Evolutionary conservation across 495 filamentous ascomycete genomes (phyloP).

Genomic region (Hamigera avellanea): DNA sequence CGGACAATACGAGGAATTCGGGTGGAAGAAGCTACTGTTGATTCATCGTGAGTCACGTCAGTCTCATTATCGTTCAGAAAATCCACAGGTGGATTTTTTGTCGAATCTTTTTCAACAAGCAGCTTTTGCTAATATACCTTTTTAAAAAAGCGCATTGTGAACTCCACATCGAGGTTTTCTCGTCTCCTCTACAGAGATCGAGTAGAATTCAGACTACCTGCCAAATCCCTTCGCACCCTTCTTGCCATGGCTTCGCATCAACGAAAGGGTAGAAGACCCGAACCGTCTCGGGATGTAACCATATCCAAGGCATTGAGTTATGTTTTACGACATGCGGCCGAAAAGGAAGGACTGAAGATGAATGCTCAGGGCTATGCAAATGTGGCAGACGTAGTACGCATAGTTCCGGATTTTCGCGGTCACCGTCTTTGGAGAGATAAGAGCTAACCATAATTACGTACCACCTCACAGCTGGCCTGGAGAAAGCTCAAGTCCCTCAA

Average conservation of each 20-base stretch:
- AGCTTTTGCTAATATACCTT: too few species aligned
- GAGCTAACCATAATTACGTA: too few species aligned
- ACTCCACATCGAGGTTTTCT: too few species aligned
- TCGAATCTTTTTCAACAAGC: too few species aligned
- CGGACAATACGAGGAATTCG: too few species aligned
- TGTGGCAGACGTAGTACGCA: slow-evolving; percentile 65
- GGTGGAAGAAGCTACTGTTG: too few species aligned
- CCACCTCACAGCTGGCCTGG: slow-evolving; percentile 48
- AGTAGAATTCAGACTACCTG: neutral
- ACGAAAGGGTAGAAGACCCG: neutral
- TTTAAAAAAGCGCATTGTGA: too few species aligned
- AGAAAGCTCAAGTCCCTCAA: slow-evolving; percentile 55
- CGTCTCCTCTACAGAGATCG: neutral
- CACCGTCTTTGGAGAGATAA: neutral
- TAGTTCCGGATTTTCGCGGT: slow-evolving; percentile 2
- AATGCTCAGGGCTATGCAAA: slow-evolving; percentile 71
- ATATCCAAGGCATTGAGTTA: slow-evolving; percentile 66
- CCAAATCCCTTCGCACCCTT: neutral
- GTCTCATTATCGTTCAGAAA: too few species aligned
- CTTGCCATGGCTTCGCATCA: neutral
- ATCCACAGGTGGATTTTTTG: too few species aligned
- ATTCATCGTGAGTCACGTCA: too few species aligned
- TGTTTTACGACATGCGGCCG: slow-evolving; percentile 74
- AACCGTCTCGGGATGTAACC: neutral
- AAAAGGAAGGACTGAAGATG: slow-evolving; percentile 62